Evolutionary conservation across 257 asterid genomes (phyloP), one percentile per base, ranked within the genome.

Genomic region (Ocimum tenuiflorum): DNA sequence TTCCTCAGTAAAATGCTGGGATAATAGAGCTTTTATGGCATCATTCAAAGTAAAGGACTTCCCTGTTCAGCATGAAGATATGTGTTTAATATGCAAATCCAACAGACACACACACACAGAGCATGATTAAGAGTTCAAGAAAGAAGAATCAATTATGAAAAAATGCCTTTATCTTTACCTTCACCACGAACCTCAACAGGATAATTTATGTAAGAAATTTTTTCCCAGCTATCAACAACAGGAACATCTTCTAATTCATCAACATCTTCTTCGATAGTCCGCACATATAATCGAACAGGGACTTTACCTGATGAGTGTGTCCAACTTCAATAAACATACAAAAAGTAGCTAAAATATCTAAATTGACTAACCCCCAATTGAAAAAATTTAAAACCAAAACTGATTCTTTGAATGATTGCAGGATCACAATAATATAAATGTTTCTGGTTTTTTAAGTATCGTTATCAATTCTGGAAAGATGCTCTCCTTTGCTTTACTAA

Each of bases 201-300:
- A 68, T 81, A 84, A 67, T 94, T 94, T 51, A 94, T 80, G 83
- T 91, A 94, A 51, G 89, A 85, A 36, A 91, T 62, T 22, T 76
- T 85, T 63, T 90, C 99, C 99, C 99, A 94, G 78, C 73, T 83
- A 59, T 86, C 96, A 57, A 86, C 78, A 43, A 51, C 23, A 24
- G 95, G 81, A 41, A 66, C 76, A 65, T 83, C 91, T 74, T 86
- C 92, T 55, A 90, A 48, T 53, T 82, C 92, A 12, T 86, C 88
- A 49, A 86, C 68, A 81, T 88, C 89, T 72, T 77, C 86, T 43
- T 62, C 67, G 39, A 74, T 46, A 72, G 63, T 81, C 74, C 94
- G 81, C 55, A 94, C 62, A 70, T 90, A 94, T 75, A 94, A 69
- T 60, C 99, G 94, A 70, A 94, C 84, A 24, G 97, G 99, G 71